Percentiles rank a stretch among this genome's conserved stretches.
Evolutionary conservation across 139 green algal genomes (phyloP).

Genomic region (Chlorella sp.): DNA sequence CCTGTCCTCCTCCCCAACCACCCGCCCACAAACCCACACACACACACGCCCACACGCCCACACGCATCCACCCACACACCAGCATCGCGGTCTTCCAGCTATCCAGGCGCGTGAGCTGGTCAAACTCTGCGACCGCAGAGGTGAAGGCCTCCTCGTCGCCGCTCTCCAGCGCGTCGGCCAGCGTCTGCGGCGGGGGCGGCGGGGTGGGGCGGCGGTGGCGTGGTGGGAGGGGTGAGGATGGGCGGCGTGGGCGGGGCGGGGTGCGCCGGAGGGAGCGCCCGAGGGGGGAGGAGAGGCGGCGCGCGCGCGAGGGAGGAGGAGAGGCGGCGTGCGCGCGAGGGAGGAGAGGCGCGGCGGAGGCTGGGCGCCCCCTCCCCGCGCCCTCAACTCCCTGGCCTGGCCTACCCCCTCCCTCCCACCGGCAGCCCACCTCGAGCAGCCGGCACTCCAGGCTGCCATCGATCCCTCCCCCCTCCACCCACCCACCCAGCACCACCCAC

Average conservation of each 20-base stretch:
- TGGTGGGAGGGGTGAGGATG: too few species aligned
- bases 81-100: constrained; percentile 84
- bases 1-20: neutral
- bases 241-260: too few species aligned
- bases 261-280: too few species aligned
- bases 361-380: too few species aligned
- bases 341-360: too few species aligned
- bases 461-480: neutral
- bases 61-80: constrained; percentile 27
- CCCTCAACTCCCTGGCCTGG: too few species aligned
- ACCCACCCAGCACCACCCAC: neutral
- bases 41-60: neutral
- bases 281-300: too few species aligned
- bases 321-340: too few species aligned
- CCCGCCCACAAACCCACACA: neutral
- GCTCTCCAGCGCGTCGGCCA: constrained; percentile 63
- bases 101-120: constrained; percentile 88
- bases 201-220: neutral
- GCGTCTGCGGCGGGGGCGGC: constrained; percentile 30
- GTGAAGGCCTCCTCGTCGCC: constrained; percentile 84
- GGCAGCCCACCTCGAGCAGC: too few species aligned
- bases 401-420: too few species aligned
- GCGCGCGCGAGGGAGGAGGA: too few species aligned
- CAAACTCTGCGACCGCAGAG: constrained; percentile 84
- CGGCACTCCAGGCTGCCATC: too few species aligned